Evolutionary conservation across 371 early-diverging fungal genomes (phyloP), one percentile per base, ranked within the genome.

Genomic region (Rhizopus stolonifer): DNA sequence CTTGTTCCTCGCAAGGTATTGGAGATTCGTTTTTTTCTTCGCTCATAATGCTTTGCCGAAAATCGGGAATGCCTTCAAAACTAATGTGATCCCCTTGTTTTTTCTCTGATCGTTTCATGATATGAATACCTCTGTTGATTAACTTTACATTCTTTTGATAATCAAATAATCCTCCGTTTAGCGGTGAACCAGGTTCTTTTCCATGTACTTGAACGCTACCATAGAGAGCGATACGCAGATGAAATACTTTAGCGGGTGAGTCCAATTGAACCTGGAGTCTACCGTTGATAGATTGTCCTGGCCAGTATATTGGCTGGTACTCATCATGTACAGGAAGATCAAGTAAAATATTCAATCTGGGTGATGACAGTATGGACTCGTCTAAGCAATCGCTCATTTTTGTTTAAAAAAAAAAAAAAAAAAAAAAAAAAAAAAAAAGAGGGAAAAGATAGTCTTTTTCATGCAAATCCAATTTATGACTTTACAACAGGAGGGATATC

Each of bases 191-290:
- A 32, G 46, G 58, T 2, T 29, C 31, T 0, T 46, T 29, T 9
- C 58, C 58, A n/a, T 46, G 45, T 0, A 58, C 58, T 40, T 58
- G 58, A 4, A 47, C 58, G 15, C 46, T 45, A 18, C 58, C 58
- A 39, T 52, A 58, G 6, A 58, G 26, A 14, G 47, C 47, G 3
- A 58, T 33, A 11, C 52, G 36, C 22, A 58, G 39, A 14, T 51
- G 46, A 52, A 15, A 45, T 17, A 58, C 47, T 38, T 51, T 29
- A 5, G 50, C 46, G 14, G 46, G 40, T 22, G 29, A n/a, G 13
- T 46, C 8, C 1, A 25, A 13, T 11, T 58, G 46, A 8, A 58
- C 32, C 15, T 36, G 32, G 11, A 58, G 43, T 14, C 46, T 18
- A 11, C 58, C 58, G 13, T 52, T 58, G 9, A 58, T 58, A 5